A percentile compares a stretch with the other conserved stretches of the same genome.
Evolutionary conservation across 1,284 basidiomycete genomes (phyloP).

Genomic region (Dichomitus squalens): DNA sequence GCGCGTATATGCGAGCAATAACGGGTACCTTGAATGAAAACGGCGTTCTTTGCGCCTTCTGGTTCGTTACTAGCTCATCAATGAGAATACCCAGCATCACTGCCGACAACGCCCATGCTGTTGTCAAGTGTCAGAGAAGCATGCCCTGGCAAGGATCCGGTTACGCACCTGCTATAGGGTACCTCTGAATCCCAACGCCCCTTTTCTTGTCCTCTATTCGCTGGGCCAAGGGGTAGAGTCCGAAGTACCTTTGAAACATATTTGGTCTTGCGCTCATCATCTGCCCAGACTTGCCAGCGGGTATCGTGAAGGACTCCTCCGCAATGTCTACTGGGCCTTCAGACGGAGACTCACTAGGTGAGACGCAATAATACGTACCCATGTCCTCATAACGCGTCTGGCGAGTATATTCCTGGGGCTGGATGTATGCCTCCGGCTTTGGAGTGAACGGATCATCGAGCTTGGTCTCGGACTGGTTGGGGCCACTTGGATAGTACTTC

Average conservation of each 20-base stretch:
- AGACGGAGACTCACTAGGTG: neutral
- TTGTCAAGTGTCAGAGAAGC: neutral
- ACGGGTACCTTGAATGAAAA: conserved; percentile 74
- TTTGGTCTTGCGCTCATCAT: conserved; percentile 21
- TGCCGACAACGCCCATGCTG: conserved; percentile 65
- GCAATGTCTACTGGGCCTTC: conserved; percentile 20
- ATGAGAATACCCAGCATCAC: conserved; percentile 77
- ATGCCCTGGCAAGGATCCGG: conserved; percentile 3
- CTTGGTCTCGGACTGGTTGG: conserved; percentile 15
- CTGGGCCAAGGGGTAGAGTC: conserved; percentile 70
- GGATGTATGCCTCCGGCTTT: conserved; percentile 15
- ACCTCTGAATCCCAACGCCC: conserved; percentile 80
- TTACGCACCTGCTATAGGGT: conserved; percentile 65
- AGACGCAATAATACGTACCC: conserved; percentile 13
- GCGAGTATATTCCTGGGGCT: conserved; percentile 16
- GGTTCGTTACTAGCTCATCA: conserved; percentile 79
- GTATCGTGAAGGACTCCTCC: conserved; percentile 21
- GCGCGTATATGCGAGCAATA: neutral
- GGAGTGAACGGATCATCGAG: conserved; percentile 22
- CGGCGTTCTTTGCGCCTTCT: conserved; percentile 72
- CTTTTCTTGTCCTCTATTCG: conserved; percentile 84
- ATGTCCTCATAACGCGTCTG: conserved; percentile 23
- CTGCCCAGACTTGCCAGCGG: conserved; percentile 11
- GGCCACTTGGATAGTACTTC: conserved; percentile 23
- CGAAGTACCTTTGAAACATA: conserved; percentile 25